Conservation (phyloP, 192 early-diverging fungal species). For the Diversispora eburnea region DNA sequence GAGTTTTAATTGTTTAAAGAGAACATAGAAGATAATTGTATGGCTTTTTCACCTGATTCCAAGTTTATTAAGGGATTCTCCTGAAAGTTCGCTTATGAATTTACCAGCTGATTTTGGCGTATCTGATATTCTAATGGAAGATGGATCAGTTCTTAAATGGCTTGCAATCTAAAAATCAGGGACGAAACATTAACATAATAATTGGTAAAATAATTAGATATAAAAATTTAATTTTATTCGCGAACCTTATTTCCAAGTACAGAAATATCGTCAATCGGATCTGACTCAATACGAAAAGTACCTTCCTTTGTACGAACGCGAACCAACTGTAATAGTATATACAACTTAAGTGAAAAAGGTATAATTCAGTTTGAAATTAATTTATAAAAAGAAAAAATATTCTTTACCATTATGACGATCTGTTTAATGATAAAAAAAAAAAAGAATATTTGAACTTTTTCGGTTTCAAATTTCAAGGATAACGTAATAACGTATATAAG, state of each 20-base stretch:
- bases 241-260: constrained; percentile 56
- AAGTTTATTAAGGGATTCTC: constrained; percentile 35
- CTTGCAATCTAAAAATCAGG: constrained; percentile 38
- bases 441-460: too few species aligned
- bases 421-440: too few species aligned
- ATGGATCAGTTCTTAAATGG: constrained; percentile 39
- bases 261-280: constrained; percentile 49
- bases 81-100: constrained; percentile 32
- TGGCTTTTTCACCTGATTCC: constrained; percentile 37
- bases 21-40: neutral
- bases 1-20: neutral
- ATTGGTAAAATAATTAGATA: neutral
- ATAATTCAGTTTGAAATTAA: too few species aligned
- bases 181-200: neutral
- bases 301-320: constrained; percentile 70
- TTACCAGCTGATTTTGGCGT: constrained; percentile 31
- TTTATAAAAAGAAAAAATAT: too few species aligned
- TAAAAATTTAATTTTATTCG: neutral
- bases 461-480: too few species aligned
- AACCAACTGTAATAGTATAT: constrained; percentile 47
- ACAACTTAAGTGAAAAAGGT: too few species aligned
- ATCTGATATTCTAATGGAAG: constrained; percentile 43
- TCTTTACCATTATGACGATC: too few species aligned
- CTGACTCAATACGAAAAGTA: constrained; percentile 59
- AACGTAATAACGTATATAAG: too few species aligned